Evolutionary conservation across 1,284 basidiomycete genomes (phyloP).

Genomic region (Moesziomyces antarcticus): DNA sequence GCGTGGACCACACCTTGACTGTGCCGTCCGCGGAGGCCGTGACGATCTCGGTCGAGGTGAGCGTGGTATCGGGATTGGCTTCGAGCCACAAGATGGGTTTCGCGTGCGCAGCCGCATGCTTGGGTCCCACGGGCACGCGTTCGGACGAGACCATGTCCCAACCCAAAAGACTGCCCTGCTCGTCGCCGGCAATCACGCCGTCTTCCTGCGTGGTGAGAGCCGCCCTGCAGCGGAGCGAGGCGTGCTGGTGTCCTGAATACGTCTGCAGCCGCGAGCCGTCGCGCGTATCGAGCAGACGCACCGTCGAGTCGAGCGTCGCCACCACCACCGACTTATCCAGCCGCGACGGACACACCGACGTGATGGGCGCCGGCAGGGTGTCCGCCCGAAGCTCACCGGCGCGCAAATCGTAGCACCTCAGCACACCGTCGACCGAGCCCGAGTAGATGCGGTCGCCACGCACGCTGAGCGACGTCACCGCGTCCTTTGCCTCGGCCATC

Average conservation of each 20-base stretch:
- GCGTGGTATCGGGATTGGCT: conserved; percentile 73
- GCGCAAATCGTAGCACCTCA: conserved; percentile 91
- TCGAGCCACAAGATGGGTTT: conserved; percentile 92
- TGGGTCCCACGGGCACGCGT: conserved; percentile 61
- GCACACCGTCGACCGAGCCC: conserved; percentile 88
- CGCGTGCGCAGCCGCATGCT: conserved; percentile 80
- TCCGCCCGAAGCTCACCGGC: conserved; percentile 89
- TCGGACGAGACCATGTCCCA: conserved; percentile 81
- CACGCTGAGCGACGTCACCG: conserved; percentile 74
- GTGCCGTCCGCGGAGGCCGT: conserved; percentile 79
- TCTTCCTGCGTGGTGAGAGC: conserved; percentile 82
- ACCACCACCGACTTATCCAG: conserved; percentile 82
- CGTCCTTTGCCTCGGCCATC: conserved; percentile 88
- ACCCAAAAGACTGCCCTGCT: conserved; percentile 84
- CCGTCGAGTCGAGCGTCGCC: conserved; percentile 82
- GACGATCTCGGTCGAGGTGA: conserved; percentile 73
- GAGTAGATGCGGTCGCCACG: conserved; percentile 73
- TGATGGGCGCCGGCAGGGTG: conserved; percentile 81
- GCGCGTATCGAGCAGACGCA: conserved; percentile 84
- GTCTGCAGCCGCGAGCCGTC: conserved; percentile 87
- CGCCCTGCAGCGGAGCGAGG: conserved; percentile 81
- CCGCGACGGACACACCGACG: conserved; percentile 77
- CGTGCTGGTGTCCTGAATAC: conserved; percentile 81
- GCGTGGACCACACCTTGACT: conserved; percentile 57
- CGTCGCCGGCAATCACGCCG: conserved; percentile 85